Evolutionary conservation across 176 grass and related monocot species (phyloP).

Genomic region (Oryza glumipatula): DNA sequence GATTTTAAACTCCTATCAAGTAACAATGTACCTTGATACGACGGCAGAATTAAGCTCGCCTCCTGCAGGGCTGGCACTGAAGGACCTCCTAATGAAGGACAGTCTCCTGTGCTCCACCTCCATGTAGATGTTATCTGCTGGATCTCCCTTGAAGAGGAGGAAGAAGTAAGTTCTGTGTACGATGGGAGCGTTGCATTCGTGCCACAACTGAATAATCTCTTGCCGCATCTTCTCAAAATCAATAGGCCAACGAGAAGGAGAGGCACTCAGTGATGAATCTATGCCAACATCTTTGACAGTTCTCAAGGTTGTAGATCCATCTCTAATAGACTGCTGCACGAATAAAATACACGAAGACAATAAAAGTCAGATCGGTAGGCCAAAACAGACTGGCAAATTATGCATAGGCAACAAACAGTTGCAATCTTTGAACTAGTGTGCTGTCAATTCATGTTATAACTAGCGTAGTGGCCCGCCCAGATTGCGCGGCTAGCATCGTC

Average conservation of each 20-base stretch:
- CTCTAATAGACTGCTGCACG: conserved; percentile 31
- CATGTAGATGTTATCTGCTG: conserved; percentile 80
- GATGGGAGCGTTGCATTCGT: conserved; percentile 74
- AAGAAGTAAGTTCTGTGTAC: conserved; percentile 87
- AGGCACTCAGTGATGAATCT: conserved; percentile 40
- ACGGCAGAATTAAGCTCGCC: conserved; percentile 34
- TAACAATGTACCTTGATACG: conserved; percentile 50
- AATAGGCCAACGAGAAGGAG: conserved; percentile 48
- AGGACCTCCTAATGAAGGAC: conserved; percentile 67
- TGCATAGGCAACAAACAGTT: background rate
- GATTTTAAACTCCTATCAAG: background rate
- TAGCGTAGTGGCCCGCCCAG: too few relatives aligned
- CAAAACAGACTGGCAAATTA: conserved; percentile 8
- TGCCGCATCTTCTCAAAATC: conserved; percentile 72
- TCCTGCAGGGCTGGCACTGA: conserved; percentile 7
- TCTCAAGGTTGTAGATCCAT: conserved; percentile 36
- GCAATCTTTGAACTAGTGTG: background rate
- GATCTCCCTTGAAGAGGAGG: conserved; percentile 92
- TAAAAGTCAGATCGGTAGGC: background rate
- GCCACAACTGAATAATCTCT: conserved; percentile 84
- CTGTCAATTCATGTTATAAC: conserved; percentile 17
- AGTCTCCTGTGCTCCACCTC: conserved; percentile 88
- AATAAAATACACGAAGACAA: conserved; percentile 7
- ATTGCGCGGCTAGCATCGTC: too few relatives aligned
- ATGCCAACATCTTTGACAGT: conserved; percentile 54